Base-by-base conservation (phyloP, 2,329 filamentous ascomycete genomes). In the Penicillium sp. region DNA sequence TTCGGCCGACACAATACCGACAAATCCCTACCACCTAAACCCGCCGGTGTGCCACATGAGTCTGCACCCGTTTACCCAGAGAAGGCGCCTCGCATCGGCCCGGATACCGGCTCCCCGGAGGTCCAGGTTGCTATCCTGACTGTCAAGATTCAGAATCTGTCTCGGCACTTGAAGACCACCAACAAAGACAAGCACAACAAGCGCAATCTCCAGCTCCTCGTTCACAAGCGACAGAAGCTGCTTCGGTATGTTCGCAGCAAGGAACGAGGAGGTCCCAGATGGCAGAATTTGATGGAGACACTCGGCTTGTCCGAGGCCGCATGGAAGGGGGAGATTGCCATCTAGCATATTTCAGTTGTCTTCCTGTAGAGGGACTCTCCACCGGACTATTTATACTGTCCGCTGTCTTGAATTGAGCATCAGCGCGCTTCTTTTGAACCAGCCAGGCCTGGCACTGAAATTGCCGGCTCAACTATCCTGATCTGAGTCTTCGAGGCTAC, bases 71-170 rank as follows among this genome's bases (percentile, higher is more conserved):
- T 55, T 38, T 63, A 65, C 24, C 62, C 62, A 5, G 58, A 72
- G 24, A 80, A 81, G 58, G 78, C 77, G 0, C 80, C 80, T 42
- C 86, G 95, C 28, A 83, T 84, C n/a, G 93, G 93, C 0, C 87
- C 87, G 4, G 93, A 98, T 67, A 98, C 92, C 0, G 93, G 93
- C 31, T 95, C 89, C 62, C 89, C 89, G 6, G 93, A 98, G 73
- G 95, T 98, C n/a, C 93, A 98, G 76, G 89, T 95, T 58, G 91
- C 90, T 40, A 95, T 98, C 61, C 72, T 98, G 68, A 98, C 93
- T 3, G 82, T 89, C 49, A 97, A 96, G 79, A 98, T 98, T 67
- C 80, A 89, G 55, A 84, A 86, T 23, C 70, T 98, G 43, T 85
- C 87, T 13, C 79, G 87, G 59, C 84, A 86, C 57, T 72, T 95